Percentiles rank a stretch among this genome's conserved stretches.
phyloP scores from a whole-genome alignment of 108 stramenopile species.

The Stephanodiscus triporus region DNA sequence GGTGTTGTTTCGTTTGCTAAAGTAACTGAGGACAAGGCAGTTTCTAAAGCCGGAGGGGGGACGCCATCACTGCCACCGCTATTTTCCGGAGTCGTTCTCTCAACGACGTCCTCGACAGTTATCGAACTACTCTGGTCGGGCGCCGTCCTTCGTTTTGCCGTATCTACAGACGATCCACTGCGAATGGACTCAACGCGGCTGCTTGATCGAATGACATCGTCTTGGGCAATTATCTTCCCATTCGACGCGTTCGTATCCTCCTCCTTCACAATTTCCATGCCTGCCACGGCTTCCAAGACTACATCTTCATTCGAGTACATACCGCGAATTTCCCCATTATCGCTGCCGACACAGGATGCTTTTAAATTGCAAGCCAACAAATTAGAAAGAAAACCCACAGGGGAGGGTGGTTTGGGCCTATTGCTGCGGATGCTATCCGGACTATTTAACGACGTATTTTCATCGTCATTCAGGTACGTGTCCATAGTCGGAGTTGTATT shows the following conservation, averaged over 20 bases:
- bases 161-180: neutral
- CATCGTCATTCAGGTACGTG: too few relatives aligned
- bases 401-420: neutral
- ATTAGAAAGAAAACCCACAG: neutral
- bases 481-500: neutral
- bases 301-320: slow-evolving; percentile 1
- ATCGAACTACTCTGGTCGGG: too few relatives aligned
- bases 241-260: neutral
- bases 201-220: neutral
- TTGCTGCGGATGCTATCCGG: too few relatives aligned
- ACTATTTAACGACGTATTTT: too few relatives aligned
- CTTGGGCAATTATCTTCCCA: neutral
- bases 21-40: neutral
- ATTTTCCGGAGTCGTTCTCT: too few relatives aligned
- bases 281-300: neutral
- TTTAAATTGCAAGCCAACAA: neutral
- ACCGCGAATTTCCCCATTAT: neutral
- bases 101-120: too few relatives aligned
- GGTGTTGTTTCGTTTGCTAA: neutral
- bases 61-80: neutral
- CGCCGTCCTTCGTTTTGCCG: neutral
- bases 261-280: neutral
- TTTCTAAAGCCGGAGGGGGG: neutral
- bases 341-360: neutral
- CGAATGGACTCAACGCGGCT: neutral